Base-by-base conservation (phyloP, 345 rosid genomes). In the Rubroshorea leprosula region DNA sequence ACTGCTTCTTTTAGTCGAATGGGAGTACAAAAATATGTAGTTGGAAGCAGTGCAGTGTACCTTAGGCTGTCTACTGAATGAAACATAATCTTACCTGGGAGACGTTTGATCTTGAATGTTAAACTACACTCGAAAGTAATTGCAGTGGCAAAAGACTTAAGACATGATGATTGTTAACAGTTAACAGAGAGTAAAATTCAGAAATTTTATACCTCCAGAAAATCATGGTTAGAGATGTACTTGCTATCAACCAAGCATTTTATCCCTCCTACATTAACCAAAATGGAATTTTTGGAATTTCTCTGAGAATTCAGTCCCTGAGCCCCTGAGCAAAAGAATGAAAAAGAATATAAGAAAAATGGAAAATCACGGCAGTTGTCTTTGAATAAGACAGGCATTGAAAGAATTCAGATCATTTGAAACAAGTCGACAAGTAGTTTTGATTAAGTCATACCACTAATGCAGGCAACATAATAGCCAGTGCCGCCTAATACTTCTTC, bases 171-270 rank as follows among this genome's bases (percentile, higher is more conserved):
- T n/a, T n/a, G n/a, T n/a, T n/a, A 7, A 51, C 47, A 52, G 29
- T 41, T 39, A 6, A 26, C 14, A n/a, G 26, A 43, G 56, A n/a
- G 45, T 19, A 52, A 22, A 17, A 38, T n/a, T n/a, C n/a, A n/a
- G n/a, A 51, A 14, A 64, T 52, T 22, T 51, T 14, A 62, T 63
- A 86, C 97, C 97, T 82, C 85, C 9, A 76, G 81, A 69, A 93
- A 93, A 58, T 89, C 83, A 0, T 85, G 85, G 79, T 89, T 93
- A 46, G 99, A 93, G 68, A 93, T 78, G 71, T 76, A 85, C 71
- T 66, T 91, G 71, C 83, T 77, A 68, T 79, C 88, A 15, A 93
- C 88, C 39, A 60, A 44, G 53, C 86, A 84, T 51, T 70, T 75
- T 65, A 74, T 68, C 35, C 94, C 86, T 46, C 83, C 85, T 1